Evolutionary conservation across 176 grass and related monocot genomes (phyloP), one percentile per base, ranked within the genome.

Genomic region (Urochloa ruziziensis): DNA sequence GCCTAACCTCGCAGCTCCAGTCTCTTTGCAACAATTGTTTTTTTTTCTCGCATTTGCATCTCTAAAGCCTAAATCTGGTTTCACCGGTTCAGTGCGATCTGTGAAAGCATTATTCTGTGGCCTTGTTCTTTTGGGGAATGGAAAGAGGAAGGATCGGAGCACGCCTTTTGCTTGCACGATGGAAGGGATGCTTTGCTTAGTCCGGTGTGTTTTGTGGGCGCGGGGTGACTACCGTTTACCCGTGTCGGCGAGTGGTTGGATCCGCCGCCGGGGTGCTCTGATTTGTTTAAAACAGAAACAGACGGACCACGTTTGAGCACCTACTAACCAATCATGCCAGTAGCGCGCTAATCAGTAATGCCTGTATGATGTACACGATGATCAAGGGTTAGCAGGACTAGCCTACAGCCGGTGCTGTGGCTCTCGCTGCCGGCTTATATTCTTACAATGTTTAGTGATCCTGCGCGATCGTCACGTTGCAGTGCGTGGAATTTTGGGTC

Each of bases 171-270:
- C 63, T 67, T 53, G 53, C 47, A 25, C 62, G 46, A 29, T 29
- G 2, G 62, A 39, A 39, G 37, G 37, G 69, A 42, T 84, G 30
- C 70, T 52, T 89, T 73, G 27, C 82, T 59, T 80, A 12, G 23
- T 13, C 29, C 39, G 42, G 51, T 47, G 87, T 87, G 40, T 79
- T 66, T 58, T 29, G 80, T 21, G 9, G 14, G 14, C 33, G 28
- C 7, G 30, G 67, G 34, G 62, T 28, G 63, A 46, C 37, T 17
- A 43, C n/a, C 30, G 21, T 39, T n/a, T n/a, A n/a, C n/a, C 34
- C 33, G 73, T 71, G 80, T 78, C 73, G 29, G 74, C 37, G 37
- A 39, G 43, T 79, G 47, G 74, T 79, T 73, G 37, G 62, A 68
- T 76, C 62, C 62, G 49, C 78, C 24, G 63, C 52, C 39, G 19